phyloP scores from a whole-genome alignment of 371 early-diverging fungal species.

The Coemansia sp. region DNA sequence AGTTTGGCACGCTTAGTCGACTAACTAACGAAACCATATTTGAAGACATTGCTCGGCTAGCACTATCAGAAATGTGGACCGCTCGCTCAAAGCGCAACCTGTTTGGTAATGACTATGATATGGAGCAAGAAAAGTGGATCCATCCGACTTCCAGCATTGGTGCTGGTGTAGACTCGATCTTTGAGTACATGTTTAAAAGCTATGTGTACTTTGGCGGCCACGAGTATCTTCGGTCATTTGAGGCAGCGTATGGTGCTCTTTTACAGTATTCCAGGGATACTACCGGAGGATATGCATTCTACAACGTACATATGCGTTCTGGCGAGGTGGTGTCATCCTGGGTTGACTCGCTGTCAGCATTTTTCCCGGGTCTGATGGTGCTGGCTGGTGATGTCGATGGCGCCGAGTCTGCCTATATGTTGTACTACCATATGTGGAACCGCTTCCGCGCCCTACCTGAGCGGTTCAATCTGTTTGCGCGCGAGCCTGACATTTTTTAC shows the following conservation, averaged over 20 bases:
- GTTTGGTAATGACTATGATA: constrained; percentile 82
- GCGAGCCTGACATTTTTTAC: constrained; percentile 61
- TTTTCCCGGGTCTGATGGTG: constrained; percentile 90
- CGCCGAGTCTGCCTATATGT: constrained; percentile 76
- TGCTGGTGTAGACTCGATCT: constrained; percentile 92
- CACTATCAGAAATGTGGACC: constrained; percentile 75
- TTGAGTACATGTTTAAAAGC: constrained; percentile 90
- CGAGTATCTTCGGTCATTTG: constrained; percentile 74
- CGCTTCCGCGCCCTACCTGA: constrained; percentile 84
- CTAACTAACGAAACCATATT: constrained; percentile 73
- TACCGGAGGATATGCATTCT: constrained; percentile 72
- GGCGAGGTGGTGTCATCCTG: constrained; percentile 68
- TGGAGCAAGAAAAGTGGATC: constrained; percentile 69
- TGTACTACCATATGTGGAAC: constrained; percentile 84
- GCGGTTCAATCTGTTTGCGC: constrained; percentile 70
- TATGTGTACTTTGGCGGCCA: constrained; percentile 83
- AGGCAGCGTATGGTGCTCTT: constrained; percentile 74
- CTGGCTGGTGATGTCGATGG: constrained; percentile 79
- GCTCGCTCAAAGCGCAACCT: constrained; percentile 71
- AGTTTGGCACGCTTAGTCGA: constrained; percentile 90
- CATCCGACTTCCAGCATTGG: constrained; percentile 74
- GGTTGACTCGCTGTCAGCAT: constrained; percentile 91
- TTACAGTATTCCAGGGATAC: constrained; percentile 64
- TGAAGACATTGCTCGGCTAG: constrained; percentile 74
- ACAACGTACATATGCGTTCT: constrained; percentile 78